Conservation (phyloP, 179 eudicot genomes). For the Camellia oleifera region DNA sequence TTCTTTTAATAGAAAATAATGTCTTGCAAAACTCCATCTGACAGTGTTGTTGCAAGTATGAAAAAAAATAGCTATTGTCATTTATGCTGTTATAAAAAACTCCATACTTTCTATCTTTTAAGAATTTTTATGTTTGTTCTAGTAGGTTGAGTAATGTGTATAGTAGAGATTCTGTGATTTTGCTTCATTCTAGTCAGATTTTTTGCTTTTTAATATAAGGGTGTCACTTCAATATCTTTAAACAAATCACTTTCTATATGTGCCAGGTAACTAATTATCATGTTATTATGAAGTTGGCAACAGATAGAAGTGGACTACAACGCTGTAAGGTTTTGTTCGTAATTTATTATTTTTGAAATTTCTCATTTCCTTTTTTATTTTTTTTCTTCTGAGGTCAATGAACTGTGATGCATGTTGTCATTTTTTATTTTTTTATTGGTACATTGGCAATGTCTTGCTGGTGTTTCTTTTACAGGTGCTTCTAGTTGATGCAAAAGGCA, state of each 20-base stretch:
- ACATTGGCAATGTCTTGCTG: background rate
- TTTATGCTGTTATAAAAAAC: background rate
- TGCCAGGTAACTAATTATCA: slow-evolving; percentile 91
- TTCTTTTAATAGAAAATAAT: background rate
- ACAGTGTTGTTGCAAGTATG: background rate
- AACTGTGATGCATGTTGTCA: background rate
- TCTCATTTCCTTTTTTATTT: background rate
- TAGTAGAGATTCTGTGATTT: background rate
- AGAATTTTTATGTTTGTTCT: background rate
- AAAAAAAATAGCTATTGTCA: background rate
- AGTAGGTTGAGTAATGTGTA: background rate
- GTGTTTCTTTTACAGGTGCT: slow-evolving; percentile 41
- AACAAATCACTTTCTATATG: slow-evolving; percentile 4
- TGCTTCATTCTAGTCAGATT: background rate
- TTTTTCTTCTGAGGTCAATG: background rate
- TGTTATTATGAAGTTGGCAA: slow-evolving; percentile 77
- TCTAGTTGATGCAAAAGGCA: slow-evolving; percentile 60
- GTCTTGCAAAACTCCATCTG: background rate
- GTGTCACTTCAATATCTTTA: background rate
- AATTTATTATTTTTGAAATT: background rate
- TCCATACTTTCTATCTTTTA: background rate
- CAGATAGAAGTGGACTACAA: slow-evolving; percentile 63
- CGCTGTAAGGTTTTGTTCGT: slow-evolving; percentile 79
- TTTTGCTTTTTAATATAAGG: background rate
- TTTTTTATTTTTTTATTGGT: slow-evolving; percentile 7